Percentiles rank a stretch among this genome's conserved stretches.
These are phyloP conservation scores for Mycosphaerelloides madeirae DNA, from an alignment of 2,329 filamentous ascomycete species.

Conservation along the genomic window DNA sequence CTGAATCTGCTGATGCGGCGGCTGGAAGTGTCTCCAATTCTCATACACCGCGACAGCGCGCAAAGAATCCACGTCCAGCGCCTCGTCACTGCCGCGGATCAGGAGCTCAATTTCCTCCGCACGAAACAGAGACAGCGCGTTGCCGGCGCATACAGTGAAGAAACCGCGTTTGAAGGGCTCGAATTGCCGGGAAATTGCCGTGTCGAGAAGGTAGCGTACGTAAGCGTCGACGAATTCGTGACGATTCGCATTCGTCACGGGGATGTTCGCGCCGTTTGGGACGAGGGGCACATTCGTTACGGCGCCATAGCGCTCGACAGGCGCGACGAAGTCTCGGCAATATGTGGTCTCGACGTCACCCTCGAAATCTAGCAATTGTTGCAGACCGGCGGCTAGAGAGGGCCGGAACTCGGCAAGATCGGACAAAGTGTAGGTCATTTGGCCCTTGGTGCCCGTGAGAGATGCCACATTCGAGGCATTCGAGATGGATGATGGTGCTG, in stretches of 20 bases:
- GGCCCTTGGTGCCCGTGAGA: constrained; percentile 30
- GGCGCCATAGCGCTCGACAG: constrained; percentile 72
- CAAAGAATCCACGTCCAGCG: constrained; percentile 71
- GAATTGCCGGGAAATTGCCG: constrained; percentile 73
- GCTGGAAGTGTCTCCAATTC: constrained; percentile 58
- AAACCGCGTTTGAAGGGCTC: constrained; percentile 93
- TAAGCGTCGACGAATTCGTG: constrained; percentile 84
- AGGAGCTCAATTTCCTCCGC: constrained; percentile 89
- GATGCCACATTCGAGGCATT: constrained; percentile 50
- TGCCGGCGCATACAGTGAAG: constrained; percentile 85
- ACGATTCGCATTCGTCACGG: constrained; percentile 79
- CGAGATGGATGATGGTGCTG: constrained; percentile 60
- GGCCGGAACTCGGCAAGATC: constrained; percentile 82
- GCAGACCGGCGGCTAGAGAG: constrained; percentile 67
- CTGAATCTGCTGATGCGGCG: constrained; percentile 23
- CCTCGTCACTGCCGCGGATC: constrained; percentile 77
- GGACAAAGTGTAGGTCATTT: constrained; percentile 69
- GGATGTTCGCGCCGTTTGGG: constrained; percentile 63
- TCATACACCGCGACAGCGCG: constrained; percentile 76
- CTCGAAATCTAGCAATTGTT: constrained; percentile 73
- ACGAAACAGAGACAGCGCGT: constrained; percentile 79
- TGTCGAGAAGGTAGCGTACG: constrained; percentile 73
- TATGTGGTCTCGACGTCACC: constrained; percentile 79
- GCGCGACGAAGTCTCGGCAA: constrained; percentile 73
- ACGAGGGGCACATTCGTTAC: constrained; percentile 65